phyloP scores from a whole-genome alignment of 371 early-diverging fungal species.

The Dichotomocladium elegans region DNA sequence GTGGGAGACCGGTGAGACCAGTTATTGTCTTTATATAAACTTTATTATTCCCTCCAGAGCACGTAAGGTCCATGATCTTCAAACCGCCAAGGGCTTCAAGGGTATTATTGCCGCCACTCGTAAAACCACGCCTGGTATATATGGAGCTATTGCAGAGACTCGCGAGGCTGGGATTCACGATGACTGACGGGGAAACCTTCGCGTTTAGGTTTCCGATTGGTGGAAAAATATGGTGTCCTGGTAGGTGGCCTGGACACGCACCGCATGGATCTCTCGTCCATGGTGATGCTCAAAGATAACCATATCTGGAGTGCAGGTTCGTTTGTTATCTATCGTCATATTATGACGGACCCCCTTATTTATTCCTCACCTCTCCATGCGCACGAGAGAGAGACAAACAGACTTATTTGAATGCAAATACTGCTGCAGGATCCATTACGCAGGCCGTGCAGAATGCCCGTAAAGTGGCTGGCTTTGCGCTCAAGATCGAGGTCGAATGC shows the following conservation, averaged over 20 bases:
- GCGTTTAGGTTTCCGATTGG: slow-evolving; percentile 90
- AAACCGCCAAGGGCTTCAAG: slow-evolving; percentile 68
- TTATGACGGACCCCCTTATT: no score
- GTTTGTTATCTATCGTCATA: no score
- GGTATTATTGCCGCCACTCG: slow-evolving; percentile 95
- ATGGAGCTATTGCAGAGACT: neutral
- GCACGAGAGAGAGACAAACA: neutral
- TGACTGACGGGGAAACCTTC: no score
- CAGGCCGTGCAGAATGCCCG: slow-evolving; percentile 82
- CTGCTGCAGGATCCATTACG: slow-evolving; percentile 78
- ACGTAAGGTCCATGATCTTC: slow-evolving; percentile 62
- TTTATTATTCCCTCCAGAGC: slow-evolving; percentile 27
- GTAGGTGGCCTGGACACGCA: slow-evolving; percentile 97
- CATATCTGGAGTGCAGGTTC: slow-evolving; percentile 92
- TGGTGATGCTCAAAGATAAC: slow-evolving; percentile 99
- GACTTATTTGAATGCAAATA: neutral
- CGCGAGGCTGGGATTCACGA: no score
- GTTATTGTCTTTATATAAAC: neutral
- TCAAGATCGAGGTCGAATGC: slow-evolving; percentile 98
- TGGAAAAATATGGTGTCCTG: slow-evolving; percentile 97
- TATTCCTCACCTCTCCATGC: neutral
- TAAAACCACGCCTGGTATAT: slow-evolving; percentile 96
- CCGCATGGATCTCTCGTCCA: slow-evolving; percentile 93
- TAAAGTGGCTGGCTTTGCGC: slow-evolving; percentile 82
- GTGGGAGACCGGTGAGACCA: no score